Percentiles rank a stretch among this genome's conserved stretches.
Evolutionary conservation across 2,329 filamentous ascomycete species (phyloP).

Genomic region (Colletotrichum sp.): DNA sequence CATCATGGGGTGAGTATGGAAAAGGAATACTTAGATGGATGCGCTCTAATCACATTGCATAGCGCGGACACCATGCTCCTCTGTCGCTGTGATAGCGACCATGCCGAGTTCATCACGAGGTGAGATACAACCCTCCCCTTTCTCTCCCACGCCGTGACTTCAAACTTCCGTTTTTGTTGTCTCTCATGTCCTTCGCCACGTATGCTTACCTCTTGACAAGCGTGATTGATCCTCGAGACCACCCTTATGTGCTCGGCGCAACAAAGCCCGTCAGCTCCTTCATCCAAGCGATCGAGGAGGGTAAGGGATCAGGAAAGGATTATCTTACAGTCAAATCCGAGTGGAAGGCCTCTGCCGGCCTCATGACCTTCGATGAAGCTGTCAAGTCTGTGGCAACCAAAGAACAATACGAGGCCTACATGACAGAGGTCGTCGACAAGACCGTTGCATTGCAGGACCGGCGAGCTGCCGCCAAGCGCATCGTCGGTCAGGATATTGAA

Average conservation of each 20-base stretch:
- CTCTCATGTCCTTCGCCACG: background rate
- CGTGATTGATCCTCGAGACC: conserved; percentile 37
- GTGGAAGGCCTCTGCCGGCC: conserved; percentile 34
- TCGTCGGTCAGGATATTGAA: conserved; percentile 26
- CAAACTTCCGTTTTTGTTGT: background rate
- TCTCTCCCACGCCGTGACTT: accelerated
- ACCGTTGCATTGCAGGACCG: background rate
- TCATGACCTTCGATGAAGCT: conserved; percentile 39
- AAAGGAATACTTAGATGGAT: background rate
- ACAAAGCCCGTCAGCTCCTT: conserved; percentile 34
- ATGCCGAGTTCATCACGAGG: conserved; percentile 43
- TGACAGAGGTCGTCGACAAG: conserved; percentile 23
- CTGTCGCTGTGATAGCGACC: conserved; percentile 41
- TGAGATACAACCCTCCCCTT: background rate
- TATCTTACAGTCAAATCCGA: conserved; percentile 30
- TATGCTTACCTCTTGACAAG: background rate
- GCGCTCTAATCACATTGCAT: background rate
- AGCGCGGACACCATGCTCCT: conserved; percentile 39
- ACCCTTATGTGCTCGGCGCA: conserved; percentile 42
- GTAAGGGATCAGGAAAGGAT: conserved; percentile 24
- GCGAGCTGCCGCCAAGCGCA: background rate
- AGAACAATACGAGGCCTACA: conserved; percentile 31
- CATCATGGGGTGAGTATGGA: conserved; percentile 34
- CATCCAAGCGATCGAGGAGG: conserved; percentile 26
- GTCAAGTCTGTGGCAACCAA: conserved; percentile 30